Conservation (phyloP, 2,329 filamentous ascomycete species). For the Curvularia eragrostidis region DNA sequence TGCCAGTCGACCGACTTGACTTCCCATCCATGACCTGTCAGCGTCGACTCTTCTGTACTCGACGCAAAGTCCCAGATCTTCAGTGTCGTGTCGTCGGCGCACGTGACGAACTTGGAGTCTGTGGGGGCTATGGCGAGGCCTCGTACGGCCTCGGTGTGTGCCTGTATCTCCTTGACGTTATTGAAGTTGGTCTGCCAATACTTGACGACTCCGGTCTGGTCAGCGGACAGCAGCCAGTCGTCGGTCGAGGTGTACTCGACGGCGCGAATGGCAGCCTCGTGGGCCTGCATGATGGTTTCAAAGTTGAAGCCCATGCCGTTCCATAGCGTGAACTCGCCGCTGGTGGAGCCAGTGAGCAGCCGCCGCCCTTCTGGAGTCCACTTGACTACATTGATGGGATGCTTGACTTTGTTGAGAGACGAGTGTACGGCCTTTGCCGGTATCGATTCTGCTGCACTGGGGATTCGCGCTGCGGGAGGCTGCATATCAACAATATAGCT, state of each 20-base stretch:
- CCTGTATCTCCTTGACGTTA: constrained; percentile 93
- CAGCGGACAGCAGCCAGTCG: constrained; percentile 95
- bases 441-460: constrained; percentile 81
- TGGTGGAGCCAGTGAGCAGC: constrained; percentile 90
- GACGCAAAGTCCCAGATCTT: constrained; percentile 97
- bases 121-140: constrained; percentile 93
- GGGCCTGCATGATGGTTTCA: constrained; percentile 98
- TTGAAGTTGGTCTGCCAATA: constrained; percentile 99
- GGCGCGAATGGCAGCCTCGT: constrained; percentile 84
- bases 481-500: constrained; percentile 95
- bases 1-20: constrained; percentile 98
- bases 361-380: constrained; percentile 97
- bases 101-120: constrained; percentile 94
- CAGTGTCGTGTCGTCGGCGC: constrained; percentile 88
- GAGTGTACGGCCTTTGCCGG: constrained; percentile 96
- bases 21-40: constrained; percentile 97
- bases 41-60: constrained; percentile 78
- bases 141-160: constrained; percentile 86
- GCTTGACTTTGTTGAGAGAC: constrained; percentile 98
- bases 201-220: constrained; percentile 94
- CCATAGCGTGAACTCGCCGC: constrained; percentile 97
- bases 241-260: constrained; percentile 91
- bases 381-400: constrained; percentile 93
- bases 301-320: constrained; percentile 99
- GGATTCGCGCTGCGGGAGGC: constrained; percentile 77